These are phyloP conservation scores for Lactarius tabidus DNA, from an alignment of 768 basidiomycete species.

Conservation along the genomic window DNA sequence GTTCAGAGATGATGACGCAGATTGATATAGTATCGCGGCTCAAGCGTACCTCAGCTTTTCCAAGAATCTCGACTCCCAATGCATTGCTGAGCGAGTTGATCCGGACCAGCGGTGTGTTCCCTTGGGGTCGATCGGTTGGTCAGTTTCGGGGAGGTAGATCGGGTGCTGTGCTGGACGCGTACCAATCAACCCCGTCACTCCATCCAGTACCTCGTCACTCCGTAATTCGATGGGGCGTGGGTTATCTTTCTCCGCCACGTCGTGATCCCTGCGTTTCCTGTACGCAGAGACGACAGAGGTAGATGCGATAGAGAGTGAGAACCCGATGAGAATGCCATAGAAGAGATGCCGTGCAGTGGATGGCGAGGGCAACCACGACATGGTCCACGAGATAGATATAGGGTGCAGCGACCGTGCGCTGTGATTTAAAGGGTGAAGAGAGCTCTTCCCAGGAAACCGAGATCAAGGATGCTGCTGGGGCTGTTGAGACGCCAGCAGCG, in stretches of 20 bases:
- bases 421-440: background rate
- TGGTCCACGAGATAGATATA: conserved; percentile 2
- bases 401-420: conserved; percentile 21
- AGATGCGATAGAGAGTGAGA: conserved; percentile 70
- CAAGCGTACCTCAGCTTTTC: conserved; percentile 79
- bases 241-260: conserved; percentile 33
- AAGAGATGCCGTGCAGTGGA: conserved; percentile 35
- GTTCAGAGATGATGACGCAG: background rate
- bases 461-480: background rate
- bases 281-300: conserved; percentile 57
- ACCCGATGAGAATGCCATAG: conserved; percentile 64
- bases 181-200: conserved; percentile 87
- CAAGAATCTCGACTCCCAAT: conserved; percentile 89
- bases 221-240: conserved; percentile 64
- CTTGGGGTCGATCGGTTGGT: conserved; percentile 38
- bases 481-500: background rate
- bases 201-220: conserved; percentile 73
- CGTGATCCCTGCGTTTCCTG: conserved; percentile 46
- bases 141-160: background rate
- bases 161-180: conserved; percentile 22
- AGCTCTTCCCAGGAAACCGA: conserved; percentile 1
- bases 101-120: conserved; percentile 90
- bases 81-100: conserved; percentile 90
- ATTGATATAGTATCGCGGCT: background rate
- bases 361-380: conserved; percentile 30